Conservation (phyloP, 73 alveolate species). For the Urostyla sp. region DNA sequence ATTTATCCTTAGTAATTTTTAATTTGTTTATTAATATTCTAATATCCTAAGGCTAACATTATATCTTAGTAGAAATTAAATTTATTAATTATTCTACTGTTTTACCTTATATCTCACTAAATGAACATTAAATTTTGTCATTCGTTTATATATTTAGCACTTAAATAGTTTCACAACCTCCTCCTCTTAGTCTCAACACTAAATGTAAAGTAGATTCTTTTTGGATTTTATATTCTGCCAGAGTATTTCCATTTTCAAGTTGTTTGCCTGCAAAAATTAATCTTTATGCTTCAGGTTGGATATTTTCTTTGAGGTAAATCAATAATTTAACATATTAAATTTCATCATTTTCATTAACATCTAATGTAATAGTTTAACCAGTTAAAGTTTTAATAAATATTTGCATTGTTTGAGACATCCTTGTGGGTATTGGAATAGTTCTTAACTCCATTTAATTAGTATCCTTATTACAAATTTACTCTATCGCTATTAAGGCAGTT, state of each 20-base stretch:
- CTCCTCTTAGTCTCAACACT: conserved; percentile 87
- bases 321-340: conserved; percentile 56
- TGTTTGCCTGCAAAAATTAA: conserved; percentile 76
- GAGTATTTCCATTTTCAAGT: conserved; percentile 79
- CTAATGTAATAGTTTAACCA: conserved; percentile 67
- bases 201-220: conserved; percentile 66
- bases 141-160: too few relatives aligned
- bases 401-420: neutral
- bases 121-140: too few relatives aligned
- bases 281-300: conserved; percentile 88
- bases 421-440: neutral
- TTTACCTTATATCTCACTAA: too few relatives aligned
- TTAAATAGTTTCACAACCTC: conserved; percentile 61
- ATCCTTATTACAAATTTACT: neutral
- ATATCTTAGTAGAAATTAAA: too few relatives aligned
- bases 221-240: conserved; percentile 69
- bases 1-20: too few relatives aligned
- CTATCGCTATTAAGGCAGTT: conserved; percentile 6
- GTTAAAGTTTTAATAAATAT: conserved; percentile 55
- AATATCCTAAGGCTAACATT: too few relatives aligned
- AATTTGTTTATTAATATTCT: too few relatives aligned
- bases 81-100: too few relatives aligned
- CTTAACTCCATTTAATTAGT: neutral
- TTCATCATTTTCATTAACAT: conserved; percentile 24
- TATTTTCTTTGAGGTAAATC: conserved; percentile 82